Evolutionary conservation across 2,329 filamentous ascomycete species (phyloP).

Genomic region (Clonostachys rhizophaga): DNA sequence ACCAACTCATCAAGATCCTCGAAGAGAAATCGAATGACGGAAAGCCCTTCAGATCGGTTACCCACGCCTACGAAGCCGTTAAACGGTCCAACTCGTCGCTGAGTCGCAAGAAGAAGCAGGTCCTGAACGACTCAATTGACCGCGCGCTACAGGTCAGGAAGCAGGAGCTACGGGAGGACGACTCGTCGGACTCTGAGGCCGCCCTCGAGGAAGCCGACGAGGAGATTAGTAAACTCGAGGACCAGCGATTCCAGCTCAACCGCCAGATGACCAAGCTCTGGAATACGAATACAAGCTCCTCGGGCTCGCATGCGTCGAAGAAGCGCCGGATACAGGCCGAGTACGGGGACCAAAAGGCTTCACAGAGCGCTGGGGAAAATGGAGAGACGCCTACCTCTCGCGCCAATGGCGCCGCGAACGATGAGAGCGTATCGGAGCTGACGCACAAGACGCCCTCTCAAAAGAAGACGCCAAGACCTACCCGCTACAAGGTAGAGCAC

Average conservation of each 20-base stretch:
- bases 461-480: constrained; percentile 22
- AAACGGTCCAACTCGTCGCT: constrained; percentile 83
- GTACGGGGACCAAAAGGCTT: constrained; percentile 10
- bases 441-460: constrained; percentile 13
- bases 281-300: constrained; percentile 10
- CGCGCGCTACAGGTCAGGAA: constrained; percentile 71
- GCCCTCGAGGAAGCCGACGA: constrained; percentile 35
- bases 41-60: constrained; percentile 41
- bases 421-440: constrained; percentile 2
- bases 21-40: constrained; percentile 57
- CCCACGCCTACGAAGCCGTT: constrained; percentile 71
- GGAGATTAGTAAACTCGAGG: constrained; percentile 10
- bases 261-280: constrained; percentile 35
- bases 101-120: constrained; percentile 74
- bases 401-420: constrained; percentile 12
- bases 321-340: constrained; percentile 23
- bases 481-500: constrained; percentile 21
- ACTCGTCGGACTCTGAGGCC: constrained; percentile 46
- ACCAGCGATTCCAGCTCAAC: constrained; percentile 33
- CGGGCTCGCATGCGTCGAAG: constrained; percentile 16
- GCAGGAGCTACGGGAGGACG: constrained; percentile 54
- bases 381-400: constrained; percentile 3
- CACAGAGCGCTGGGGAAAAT: constrained; percentile 5
- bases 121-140: constrained; percentile 82
- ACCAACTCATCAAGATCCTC: constrained; percentile 74